Conservation (phyloP, 1,284 basidiomycete species). For the Cutaneotrichosporon cavernicola region DNA sequence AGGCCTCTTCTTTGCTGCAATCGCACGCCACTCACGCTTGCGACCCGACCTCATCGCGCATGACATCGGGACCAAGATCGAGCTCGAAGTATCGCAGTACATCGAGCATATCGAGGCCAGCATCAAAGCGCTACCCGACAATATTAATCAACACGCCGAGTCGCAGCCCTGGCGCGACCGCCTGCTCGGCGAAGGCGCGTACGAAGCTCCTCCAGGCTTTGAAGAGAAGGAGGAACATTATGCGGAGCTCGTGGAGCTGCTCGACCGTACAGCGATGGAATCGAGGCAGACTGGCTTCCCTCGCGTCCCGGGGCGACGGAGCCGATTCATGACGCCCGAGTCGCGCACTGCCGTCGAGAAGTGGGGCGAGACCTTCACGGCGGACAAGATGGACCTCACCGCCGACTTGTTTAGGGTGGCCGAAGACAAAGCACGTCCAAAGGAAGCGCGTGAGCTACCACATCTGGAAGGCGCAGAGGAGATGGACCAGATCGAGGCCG, state of each 20-base stretch:
- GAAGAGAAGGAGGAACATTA: constrained; percentile 62
- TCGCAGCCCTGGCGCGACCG: constrained; percentile 21
- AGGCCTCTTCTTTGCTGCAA: constrained; percentile 65
- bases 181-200: constrained; percentile 26
- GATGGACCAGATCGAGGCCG: constrained; percentile 20
- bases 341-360: neutral
- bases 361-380: constrained; percentile 1
- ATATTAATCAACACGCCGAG: constrained; percentile 44
- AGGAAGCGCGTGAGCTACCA: neutral
- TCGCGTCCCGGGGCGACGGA: neutral
- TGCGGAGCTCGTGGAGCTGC: constrained; percentile 48
- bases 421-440: no score
- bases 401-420: neutral
- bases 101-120: constrained; percentile 56
- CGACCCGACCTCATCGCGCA: constrained; percentile 69
- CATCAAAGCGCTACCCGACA: neutral
- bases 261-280: neutral
- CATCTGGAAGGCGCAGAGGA: constrained; percentile 4
- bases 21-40: constrained; percentile 64
- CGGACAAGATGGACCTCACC: neutral
- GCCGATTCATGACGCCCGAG: neutral
- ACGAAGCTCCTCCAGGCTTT: constrained; percentile 64
- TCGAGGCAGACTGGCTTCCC: neutral
- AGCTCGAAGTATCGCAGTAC: constrained; percentile 64
- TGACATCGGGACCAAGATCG: constrained; percentile 62